Evolutionary conservation across 345 rosid species (phyloP).

Genomic region (Xanthoceras sorbifolium): DNA sequence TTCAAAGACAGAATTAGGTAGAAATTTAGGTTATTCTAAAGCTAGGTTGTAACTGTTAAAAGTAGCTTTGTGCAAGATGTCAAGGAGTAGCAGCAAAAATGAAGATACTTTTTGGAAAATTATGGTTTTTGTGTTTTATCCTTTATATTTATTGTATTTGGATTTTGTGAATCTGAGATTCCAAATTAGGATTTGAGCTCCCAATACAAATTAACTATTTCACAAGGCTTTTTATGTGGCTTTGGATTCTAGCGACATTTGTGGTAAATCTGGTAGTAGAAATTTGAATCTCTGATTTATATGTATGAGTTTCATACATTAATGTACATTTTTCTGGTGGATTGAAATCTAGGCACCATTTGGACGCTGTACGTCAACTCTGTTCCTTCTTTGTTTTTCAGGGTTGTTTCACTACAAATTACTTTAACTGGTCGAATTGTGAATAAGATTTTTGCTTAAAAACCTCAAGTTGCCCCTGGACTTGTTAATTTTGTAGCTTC

Average conservation of each 20-base stretch:
- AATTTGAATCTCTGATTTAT: no score
- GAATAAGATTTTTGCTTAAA: not conserved
- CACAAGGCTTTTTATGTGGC: no score
- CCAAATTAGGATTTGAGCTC: not conserved
- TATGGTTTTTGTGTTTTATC: not conserved
- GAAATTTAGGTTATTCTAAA: not conserved
- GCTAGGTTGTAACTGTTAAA: not conserved
- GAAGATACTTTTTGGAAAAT: not conserved
- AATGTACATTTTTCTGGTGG: not conserved
- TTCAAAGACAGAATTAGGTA: not conserved
- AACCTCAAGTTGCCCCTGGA: not conserved
- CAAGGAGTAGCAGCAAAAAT: not conserved
- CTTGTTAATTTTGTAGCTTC: not conserved
- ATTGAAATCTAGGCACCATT: not conserved
- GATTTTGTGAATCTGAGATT: not conserved
- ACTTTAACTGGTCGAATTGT: not conserved
- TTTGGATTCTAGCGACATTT: no score
- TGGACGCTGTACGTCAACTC: not conserved
- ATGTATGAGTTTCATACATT: no score
- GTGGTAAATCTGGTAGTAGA: no score
- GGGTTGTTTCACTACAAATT: constrained; percentile 1
- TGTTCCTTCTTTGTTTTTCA: not conserved
- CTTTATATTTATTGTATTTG: not conserved
- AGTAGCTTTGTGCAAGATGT: not conserved
- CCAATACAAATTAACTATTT: not conserved